Conservation (phyloP, 352 stramenopile species). For the Pythium volutum region DNA sequence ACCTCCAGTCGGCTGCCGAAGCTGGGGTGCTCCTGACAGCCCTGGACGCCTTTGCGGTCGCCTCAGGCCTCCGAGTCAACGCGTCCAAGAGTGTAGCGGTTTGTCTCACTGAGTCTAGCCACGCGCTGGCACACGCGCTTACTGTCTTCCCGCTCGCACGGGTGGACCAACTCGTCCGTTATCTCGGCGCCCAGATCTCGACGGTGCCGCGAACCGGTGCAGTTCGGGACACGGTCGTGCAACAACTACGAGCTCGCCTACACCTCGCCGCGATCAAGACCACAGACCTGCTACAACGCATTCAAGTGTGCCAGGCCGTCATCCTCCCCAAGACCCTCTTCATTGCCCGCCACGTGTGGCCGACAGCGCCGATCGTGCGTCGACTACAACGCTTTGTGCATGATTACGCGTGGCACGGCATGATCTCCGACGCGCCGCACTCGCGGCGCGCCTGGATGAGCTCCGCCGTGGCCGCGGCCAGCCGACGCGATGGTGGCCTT, state of each 20-base stretch:
- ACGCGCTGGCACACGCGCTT: too few species aligned
- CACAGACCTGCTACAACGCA: slow-evolving; percentile 6
- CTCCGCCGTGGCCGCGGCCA: background rate
- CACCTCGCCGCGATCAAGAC: slow-evolving; percentile 7
- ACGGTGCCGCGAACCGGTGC: too few species aligned
- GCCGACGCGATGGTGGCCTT: background rate
- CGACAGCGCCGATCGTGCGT: background rate
- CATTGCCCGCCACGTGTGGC: slow-evolving; percentile 4
- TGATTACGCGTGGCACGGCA: background rate
- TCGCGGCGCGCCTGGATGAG: background rate
- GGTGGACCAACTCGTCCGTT: too few species aligned
- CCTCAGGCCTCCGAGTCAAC: too few species aligned
- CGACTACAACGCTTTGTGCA: background rate
- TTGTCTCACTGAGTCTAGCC: too few species aligned
- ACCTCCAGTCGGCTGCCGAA: too few species aligned
- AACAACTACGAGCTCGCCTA: background rate
- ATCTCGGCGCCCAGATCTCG: too few species aligned
- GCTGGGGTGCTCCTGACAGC: too few species aligned
- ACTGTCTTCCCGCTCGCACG: too few species aligned
- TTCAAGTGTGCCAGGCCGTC: slow-evolving; percentile 4
- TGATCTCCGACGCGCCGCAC: background rate
- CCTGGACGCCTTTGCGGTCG: too few species aligned
- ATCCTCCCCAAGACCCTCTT: slow-evolving; percentile 7
- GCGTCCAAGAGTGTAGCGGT: too few species aligned
- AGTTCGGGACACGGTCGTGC: background rate